Base-by-base conservation (phyloP, 176 grass and related monocot species). In the Dendrocalamus sinicus region DNA sequence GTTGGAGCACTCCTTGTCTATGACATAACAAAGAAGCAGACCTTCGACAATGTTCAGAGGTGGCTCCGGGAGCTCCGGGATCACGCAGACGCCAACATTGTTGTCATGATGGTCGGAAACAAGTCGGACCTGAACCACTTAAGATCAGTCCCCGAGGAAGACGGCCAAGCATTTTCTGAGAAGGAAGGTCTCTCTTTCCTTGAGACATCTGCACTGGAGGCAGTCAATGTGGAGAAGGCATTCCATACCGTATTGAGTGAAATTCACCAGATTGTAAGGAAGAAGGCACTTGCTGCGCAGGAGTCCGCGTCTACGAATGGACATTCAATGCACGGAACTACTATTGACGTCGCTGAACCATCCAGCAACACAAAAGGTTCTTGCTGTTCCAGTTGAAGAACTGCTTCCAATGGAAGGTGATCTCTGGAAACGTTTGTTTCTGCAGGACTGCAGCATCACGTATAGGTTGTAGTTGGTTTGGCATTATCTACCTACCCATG, bases 241-340 rank as follows among this genome's bases (percentile, higher is more conserved):
- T 91, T 91, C 32, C 92, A 91, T 12, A 89, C 87, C 12, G 58
- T 89, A 47, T 14, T 89, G 51, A 84, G 86, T 8, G 92, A 89
- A 87, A 94, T 94, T 73, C 89, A 91, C 40, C 89, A 94, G 65
- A 94, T 80, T 26, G 84, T 94, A 9, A 94, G 84, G 80, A 94
- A 89, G 77, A 94, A 94, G 72, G 86, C 89, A 51, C 92, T 94
- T 32, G 84, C 89, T 15, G 86, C 89, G 0, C 83, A 94, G 43
- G 83, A 89, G 63, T 88, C 92, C 10, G 84, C 75, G 9, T 50
- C 89, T 30, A 63, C 37, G 24, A 88, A 83, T 4, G 75, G 79
- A 14, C 76, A 71, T 22, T 70, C 86, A 0, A 91, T 84, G 76
- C 86, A 87, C 47, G 92, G 86, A 58, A 94, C 86, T 46, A 85